These are phyloP conservation scores for Acanthochlamys bracteata DNA, from an alignment of 106 monocot species.

Conservation along the genomic window DNA sequence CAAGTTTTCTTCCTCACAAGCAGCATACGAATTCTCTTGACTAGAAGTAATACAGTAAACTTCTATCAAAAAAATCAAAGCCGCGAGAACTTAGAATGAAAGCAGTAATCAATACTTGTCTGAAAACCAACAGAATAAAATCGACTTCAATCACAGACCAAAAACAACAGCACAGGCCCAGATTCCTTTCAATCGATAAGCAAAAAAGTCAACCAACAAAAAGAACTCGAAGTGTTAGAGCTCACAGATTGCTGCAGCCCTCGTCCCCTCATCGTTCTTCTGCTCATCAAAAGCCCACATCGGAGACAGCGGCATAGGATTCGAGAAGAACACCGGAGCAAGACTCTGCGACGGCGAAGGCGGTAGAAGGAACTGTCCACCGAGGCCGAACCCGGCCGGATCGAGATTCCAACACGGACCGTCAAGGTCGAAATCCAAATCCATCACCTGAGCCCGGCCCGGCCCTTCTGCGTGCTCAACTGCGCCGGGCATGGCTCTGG, in stretches of 20 bases:
- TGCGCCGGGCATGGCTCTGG: too few species aligned
- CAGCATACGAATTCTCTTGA: too few species aligned
- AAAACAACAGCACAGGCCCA: too few species aligned
- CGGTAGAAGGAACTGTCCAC: neutral
- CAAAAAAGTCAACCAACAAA: conserved; percentile 4
- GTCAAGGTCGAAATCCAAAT: neutral
- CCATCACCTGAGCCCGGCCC: neutral
- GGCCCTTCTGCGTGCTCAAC: neutral
- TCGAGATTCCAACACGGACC: neutral
- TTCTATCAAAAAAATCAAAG: too few species aligned
- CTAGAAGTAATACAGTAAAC: too few species aligned
- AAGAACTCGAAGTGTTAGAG: neutral
- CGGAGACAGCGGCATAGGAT: neutral
- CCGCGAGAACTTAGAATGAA: too few species aligned
- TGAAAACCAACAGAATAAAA: too few species aligned
- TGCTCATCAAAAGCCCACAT: neutral
- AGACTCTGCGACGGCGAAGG: neutral
- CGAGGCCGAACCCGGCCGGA: neutral
- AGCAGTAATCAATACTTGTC: too few species aligned
- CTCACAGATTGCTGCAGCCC: neutral
- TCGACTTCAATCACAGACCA: too few species aligned
- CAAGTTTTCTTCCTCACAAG: too few species aligned
- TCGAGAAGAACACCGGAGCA: neutral
- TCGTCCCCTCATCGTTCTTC: neutral
- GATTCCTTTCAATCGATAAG: neutral